phyloP scores from a whole-genome alignment of 2,329 filamentous ascomycete genomes.

The Trichoderma sp. region DNA sequence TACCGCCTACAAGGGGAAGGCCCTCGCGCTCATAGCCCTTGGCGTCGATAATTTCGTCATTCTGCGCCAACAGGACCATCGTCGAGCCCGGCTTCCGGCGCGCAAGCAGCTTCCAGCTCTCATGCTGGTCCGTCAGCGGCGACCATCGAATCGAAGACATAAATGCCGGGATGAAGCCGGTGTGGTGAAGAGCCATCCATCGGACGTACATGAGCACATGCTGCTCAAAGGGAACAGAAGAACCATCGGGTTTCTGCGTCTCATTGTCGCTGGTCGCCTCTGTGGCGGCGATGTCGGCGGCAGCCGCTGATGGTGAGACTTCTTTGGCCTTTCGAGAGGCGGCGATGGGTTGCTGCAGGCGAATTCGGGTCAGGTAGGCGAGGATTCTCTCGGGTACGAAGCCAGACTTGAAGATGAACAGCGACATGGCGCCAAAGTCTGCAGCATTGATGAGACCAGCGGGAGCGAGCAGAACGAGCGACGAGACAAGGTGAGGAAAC shows the following conservation, averaged over 20 bases:
- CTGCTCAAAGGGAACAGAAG: conserved; percentile 48
- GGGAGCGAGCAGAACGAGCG: conserved; percentile 77
- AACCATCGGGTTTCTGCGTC: conserved; percentile 32
- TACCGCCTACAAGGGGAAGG: conserved; percentile 56
- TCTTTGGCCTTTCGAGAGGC: conserved; percentile 38
- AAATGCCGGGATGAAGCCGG: conserved; percentile 63
- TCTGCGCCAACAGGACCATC: conserved; percentile 55
- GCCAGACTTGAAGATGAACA: conserved; percentile 59
- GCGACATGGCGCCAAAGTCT: conserved; percentile 55
- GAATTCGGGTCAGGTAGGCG: conserved; percentile 50
- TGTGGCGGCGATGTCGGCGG: conserved; percentile 48
- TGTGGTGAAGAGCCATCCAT: conserved; percentile 62
- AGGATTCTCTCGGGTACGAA: conserved; percentile 58
- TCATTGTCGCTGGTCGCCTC: conserved; percentile 44
- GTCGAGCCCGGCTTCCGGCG: conserved; percentile 49
- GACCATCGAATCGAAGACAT: conserved; percentile 60
- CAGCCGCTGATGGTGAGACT: conserved; percentile 30
- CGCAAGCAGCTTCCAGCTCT: conserved; percentile 54
- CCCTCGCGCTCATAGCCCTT: conserved; percentile 54
- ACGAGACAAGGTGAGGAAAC: conserved; percentile 71
- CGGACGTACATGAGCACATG: conserved; percentile 56
- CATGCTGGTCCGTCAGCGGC: conserved; percentile 57
- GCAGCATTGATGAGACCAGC: conserved; percentile 69
- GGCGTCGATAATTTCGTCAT: conserved; percentile 58
- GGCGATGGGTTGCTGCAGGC: conserved; percentile 57